phyloP scores from a whole-genome alignment of 2,329 filamentous ascomycete species.

The Claviceps sp. region DNA sequence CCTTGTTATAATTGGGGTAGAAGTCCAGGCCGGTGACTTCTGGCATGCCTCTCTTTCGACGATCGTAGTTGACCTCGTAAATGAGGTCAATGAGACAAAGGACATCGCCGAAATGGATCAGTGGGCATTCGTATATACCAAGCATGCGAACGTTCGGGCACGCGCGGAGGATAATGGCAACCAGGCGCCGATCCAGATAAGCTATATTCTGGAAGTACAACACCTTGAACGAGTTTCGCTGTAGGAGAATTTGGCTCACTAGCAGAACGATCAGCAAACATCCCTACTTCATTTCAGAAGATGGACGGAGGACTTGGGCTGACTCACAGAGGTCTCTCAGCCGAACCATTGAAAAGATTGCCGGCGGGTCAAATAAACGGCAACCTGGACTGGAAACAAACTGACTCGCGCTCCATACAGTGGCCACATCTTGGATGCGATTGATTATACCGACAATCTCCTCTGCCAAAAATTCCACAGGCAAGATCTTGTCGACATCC shows the following conservation, averaged over 20 bases:
- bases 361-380: conserved; percentile 7
- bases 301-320: not conserved
- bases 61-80: conserved; percentile 19
- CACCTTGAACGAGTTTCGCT: conserved; percentile 10
- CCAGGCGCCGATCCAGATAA: conserved; percentile 19
- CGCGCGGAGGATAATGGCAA: conserved; percentile 21
- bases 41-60: conserved; percentile 6
- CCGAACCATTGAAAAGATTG: conserved; percentile 4
- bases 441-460: conserved; percentile 2
- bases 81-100: conserved; percentile 22
- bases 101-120: conserved; percentile 24
- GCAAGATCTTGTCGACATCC: not conserved
- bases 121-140: conserved; percentile 24
- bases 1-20: conserved; percentile 19
- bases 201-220: conserved; percentile 19
- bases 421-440: conserved; percentile 1
- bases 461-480: conserved; percentile 1
- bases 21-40: conserved; percentile 19
- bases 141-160: conserved; percentile 19
- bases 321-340: conserved; percentile 14
- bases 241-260: conserved; percentile 14
- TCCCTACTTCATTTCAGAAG: not conserved
- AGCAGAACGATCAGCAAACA: not conserved
- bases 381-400: conserved; percentile 4
- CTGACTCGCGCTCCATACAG: conserved; percentile 9